A percentile compares a stretch with the other conserved stretches of the same genome.
These are phyloP conservation scores for Penicillium coffeae DNA, from an alignment of 495 filamentous ascomycete genomes.

Conservation along the genomic window DNA sequence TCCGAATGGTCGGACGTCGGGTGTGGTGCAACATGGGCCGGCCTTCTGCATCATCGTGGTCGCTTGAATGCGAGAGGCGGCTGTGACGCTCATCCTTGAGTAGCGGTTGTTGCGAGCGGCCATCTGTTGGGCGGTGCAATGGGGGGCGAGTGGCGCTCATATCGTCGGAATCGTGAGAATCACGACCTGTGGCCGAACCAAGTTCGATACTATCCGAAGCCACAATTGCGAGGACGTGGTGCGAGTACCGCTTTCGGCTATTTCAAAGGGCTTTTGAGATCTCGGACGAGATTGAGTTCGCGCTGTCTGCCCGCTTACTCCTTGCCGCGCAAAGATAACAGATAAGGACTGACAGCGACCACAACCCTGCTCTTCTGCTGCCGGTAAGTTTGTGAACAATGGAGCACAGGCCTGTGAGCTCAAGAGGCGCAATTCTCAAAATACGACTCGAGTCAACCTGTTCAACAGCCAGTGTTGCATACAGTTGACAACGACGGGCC, in stretches of 20 bases:
- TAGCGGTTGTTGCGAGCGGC: slow-evolving; percentile 52
- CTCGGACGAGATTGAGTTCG: slow-evolving; percentile 1
- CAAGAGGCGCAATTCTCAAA: too few species aligned
- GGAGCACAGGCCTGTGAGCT: too few species aligned
- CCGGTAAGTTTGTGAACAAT: not conserved
- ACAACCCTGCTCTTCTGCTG: not conserved
- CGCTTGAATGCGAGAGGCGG: slow-evolving; percentile 39
- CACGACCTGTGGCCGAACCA: slow-evolving; percentile 18
- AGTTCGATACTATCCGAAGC: slow-evolving; percentile 27
- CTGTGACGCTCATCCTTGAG: slow-evolving; percentile 52
- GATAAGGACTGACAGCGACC: slow-evolving; percentile 14
- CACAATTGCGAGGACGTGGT: slow-evolving; percentile 19
- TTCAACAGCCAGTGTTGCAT: too few species aligned
- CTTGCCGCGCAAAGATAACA: slow-evolving; percentile 14
- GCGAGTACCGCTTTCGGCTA: not conserved
- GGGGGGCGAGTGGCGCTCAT: slow-evolving; percentile 43
- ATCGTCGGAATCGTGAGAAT: slow-evolving; percentile 39
- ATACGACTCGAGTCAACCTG: too few species aligned
- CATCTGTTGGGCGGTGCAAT: slow-evolving; percentile 47
- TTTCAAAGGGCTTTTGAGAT: not conserved
- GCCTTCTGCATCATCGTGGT: slow-evolving; percentile 35
- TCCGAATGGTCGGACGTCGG: slow-evolving; percentile 57
- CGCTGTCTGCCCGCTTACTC: not conserved
- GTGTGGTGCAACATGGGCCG: slow-evolving; percentile 43
- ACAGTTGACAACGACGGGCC: too few species aligned